Conservation (phyloP, 192 early-diverging fungal genomes). For the Funneliformis mosseae region DNA sequence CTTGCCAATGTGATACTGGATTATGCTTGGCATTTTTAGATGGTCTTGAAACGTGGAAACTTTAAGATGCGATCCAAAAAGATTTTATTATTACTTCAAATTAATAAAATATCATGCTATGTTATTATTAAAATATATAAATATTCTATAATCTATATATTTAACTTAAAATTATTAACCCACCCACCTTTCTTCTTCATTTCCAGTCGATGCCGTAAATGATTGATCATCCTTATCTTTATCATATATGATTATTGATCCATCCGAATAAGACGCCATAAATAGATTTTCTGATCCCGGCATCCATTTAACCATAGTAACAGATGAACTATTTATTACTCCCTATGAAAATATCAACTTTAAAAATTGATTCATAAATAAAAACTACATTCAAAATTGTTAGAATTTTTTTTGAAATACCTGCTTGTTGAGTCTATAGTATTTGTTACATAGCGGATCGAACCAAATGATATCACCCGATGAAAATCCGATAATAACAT, state of each 20-base stretch:
- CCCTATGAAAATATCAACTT: constrained; percentile 44
- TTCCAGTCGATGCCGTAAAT: constrained; percentile 3
- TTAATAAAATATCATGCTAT: not conserved
- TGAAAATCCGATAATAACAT: constrained; percentile 83
- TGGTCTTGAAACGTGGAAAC: constrained; percentile 60
- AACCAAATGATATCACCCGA: constrained; percentile 85
- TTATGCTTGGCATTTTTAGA: constrained; percentile 72
- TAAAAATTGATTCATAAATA: not conserved
- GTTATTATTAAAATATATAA: not conserved
- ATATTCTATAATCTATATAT: not conserved
- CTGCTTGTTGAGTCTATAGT: constrained; percentile 80
- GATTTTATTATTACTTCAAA: constrained; percentile 7
- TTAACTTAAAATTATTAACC: constrained; percentile 14
- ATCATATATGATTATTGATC: constrained; percentile 82
- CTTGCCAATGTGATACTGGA: constrained; percentile 79
- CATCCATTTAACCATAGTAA: constrained; percentile 88
- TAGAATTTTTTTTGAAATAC: constrained; percentile 37
- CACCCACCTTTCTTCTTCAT: constrained; percentile 41
- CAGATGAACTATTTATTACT: constrained; percentile 62
- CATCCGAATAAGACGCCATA: constrained; percentile 83
- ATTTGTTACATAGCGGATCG: constrained; percentile 85
- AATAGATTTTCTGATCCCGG: constrained; percentile 85
- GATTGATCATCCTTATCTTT: constrained; percentile 82
- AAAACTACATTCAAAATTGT: not conserved
- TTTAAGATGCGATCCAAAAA: constrained; percentile 10